Conservation (phyloP, 805 yeast species). For the Debaryomyces hansenii region DNA sequence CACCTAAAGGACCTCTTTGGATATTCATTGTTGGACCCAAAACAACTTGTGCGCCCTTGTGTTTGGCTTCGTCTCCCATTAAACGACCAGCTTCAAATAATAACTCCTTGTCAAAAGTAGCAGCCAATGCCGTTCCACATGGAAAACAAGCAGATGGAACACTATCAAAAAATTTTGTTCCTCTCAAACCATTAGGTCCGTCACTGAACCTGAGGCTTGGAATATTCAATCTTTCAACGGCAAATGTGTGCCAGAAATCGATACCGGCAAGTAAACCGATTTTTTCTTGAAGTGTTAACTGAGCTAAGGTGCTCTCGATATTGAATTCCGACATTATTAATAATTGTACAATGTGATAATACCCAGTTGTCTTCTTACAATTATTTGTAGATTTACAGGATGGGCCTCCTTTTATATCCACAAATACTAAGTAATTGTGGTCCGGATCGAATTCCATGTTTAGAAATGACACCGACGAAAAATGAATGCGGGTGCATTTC, state of each 20-base stretch:
- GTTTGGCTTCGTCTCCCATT: constrained; percentile 33
- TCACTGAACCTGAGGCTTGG: constrained; percentile 46
- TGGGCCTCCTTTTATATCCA: too few species aligned
- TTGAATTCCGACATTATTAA: constrained; percentile 10
- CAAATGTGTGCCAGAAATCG: constrained; percentile 53
- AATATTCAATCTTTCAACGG: constrained; percentile 38
- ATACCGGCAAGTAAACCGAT: constrained; percentile 28
- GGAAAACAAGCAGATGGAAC: constrained; percentile 34
- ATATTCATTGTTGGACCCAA: constrained; percentile 35
- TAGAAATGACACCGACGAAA: too few species aligned
- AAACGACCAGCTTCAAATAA: constrained; percentile 27
- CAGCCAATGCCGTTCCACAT: constrained; percentile 33
- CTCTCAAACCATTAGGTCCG: constrained; percentile 36
- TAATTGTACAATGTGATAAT: too few species aligned
- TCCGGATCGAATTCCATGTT: too few species aligned
- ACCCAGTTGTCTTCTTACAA: too few species aligned
- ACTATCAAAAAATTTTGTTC: constrained; percentile 27
- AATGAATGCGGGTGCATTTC: too few species aligned
- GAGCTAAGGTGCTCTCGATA: constrained; percentile 21
- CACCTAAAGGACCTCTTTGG: constrained; percentile 35
- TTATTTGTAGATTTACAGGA: too few species aligned
- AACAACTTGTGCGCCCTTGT: constrained; percentile 29
- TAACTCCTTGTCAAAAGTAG: constrained; percentile 29
- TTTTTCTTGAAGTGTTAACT: constrained; percentile 27
- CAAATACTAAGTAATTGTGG: too few species aligned